Percentiles rank a stretch among this genome's conserved stretches.
phyloP scores from a whole-genome alignment of 2,329 filamentous ascomycete genomes.

The Pestalotiopsis sp. region DNA sequence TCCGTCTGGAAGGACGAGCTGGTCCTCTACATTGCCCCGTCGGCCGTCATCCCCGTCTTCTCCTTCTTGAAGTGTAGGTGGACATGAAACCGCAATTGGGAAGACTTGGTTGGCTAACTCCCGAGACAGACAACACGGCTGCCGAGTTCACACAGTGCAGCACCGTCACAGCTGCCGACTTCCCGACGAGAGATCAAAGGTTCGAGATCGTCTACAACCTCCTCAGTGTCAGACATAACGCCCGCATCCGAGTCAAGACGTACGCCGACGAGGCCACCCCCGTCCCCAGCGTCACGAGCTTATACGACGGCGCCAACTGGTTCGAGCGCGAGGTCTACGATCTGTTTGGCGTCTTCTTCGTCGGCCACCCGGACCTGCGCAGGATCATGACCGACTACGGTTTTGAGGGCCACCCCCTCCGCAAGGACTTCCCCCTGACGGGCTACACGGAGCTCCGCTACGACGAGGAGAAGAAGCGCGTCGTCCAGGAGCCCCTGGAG shows the following conservation, averaged over 20 bases:
- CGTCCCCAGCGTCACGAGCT: slow-evolving; percentile 81
- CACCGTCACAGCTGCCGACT: slow-evolving; percentile 93
- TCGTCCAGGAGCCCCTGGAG: slow-evolving; percentile 96
- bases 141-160: slow-evolving; percentile 95
- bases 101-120: background rate
- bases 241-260: slow-evolving; percentile 96
- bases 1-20: slow-evolving; percentile 99
- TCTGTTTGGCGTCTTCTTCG: slow-evolving; percentile 96
- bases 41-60: slow-evolving; percentile 89
- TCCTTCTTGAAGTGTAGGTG: slow-evolving; percentile 82
- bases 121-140: slow-evolving; percentile 77
- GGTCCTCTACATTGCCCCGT: slow-evolving; percentile 87
- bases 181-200: slow-evolving; percentile 90
- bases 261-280: slow-evolving; percentile 96
- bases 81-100: slow-evolving; percentile 17
- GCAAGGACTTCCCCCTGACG: slow-evolving; percentile 97
- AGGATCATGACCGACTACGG: slow-evolving; percentile 99
- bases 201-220: slow-evolving; percentile 99
- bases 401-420: slow-evolving; percentile 94
- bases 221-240: slow-evolving; percentile 93
- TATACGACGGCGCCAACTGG: slow-evolving; percentile 98
- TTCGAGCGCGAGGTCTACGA: slow-evolving; percentile 98
- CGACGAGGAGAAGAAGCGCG: slow-evolving; percentile 99
- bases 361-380: slow-evolving; percentile 90
- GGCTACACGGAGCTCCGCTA: slow-evolving; percentile 98